Conservation (phyloP, 2,329 filamentous ascomycete species). For the Calonectria ilicicola region DNA sequence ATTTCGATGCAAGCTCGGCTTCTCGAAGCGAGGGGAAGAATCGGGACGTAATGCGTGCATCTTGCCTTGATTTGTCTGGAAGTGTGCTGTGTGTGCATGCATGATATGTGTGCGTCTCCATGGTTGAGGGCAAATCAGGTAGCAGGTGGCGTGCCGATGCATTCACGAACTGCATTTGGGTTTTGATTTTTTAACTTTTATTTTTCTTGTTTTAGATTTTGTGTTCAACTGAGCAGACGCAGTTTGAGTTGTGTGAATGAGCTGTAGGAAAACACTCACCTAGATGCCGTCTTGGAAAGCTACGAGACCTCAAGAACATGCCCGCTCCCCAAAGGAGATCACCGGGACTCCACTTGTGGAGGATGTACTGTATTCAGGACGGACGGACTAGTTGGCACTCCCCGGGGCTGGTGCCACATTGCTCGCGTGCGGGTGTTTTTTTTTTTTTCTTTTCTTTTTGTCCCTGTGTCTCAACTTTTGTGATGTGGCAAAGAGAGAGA, state of each 20-base stretch:
- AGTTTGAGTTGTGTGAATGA: not conserved
- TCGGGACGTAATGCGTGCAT: not conserved
- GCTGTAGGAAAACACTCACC: not conserved
- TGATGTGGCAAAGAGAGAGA: not conserved
- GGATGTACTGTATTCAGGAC: not conserved
- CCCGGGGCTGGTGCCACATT: not conserved
- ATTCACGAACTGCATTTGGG: not conserved
- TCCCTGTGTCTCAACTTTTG: not conserved
- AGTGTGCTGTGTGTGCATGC: not conserved
- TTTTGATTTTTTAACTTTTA: not conserved
- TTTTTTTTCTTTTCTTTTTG: not conserved
- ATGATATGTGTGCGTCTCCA: not conserved
- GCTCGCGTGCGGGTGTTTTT: not conserved
- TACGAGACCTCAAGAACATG: not conserved
- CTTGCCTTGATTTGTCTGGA: not conserved
- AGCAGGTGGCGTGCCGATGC: not conserved
- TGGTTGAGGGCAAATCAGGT: not conserved
- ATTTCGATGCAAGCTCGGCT: not conserved
- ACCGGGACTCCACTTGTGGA: conserved; percentile 10
- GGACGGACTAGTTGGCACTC: not conserved
- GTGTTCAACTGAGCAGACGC: not conserved
- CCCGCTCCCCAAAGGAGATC: conserved; percentile 13
- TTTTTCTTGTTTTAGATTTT: not conserved
- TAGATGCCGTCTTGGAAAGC: not conserved
- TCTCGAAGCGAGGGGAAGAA: not conserved